A percentile compares a stretch with the other conserved stretches of the same genome.
phyloP scores from a whole-genome alignment of 23 red algal genomes.

The Gracilariopsis chorda region DNA sequence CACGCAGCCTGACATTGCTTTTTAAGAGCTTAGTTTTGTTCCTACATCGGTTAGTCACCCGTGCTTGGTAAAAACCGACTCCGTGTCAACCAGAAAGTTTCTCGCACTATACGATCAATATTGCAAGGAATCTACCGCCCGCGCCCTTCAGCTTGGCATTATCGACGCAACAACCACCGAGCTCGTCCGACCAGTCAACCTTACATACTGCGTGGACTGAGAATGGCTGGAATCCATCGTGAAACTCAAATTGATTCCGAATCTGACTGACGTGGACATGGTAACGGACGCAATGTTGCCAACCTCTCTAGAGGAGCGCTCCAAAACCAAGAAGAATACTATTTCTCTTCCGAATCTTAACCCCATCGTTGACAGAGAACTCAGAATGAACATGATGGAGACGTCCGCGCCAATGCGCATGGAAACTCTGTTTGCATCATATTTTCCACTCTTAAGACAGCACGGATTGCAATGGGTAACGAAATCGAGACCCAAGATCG shows the following conservation, averaged over 20 bases:
- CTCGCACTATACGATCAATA: background rate
- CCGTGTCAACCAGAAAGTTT: background rate
- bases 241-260: background rate
- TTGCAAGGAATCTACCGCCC: background rate
- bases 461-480: too few relatives aligned
- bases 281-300: background rate
- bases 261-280: background rate
- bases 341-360: background rate
- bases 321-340: background rate
- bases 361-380: background rate
- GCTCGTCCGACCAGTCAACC: background rate
- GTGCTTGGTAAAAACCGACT: background rate
- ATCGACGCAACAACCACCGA: background rate
- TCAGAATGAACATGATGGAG: background rate
- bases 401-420: background rate
- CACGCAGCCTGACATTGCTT: too few relatives aligned
- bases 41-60: background rate
- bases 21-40: too few relatives aligned
- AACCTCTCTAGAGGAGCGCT: background rate
- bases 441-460: background rate
- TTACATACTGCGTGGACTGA: background rate
- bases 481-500: too few relatives aligned
- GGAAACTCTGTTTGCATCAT: background rate
- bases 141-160: background rate
- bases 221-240: conserved; percentile 6